Evolutionary conservation across 495 filamentous ascomycete species (phyloP).

Genomic region (Rhypophila decipiens): DNA sequence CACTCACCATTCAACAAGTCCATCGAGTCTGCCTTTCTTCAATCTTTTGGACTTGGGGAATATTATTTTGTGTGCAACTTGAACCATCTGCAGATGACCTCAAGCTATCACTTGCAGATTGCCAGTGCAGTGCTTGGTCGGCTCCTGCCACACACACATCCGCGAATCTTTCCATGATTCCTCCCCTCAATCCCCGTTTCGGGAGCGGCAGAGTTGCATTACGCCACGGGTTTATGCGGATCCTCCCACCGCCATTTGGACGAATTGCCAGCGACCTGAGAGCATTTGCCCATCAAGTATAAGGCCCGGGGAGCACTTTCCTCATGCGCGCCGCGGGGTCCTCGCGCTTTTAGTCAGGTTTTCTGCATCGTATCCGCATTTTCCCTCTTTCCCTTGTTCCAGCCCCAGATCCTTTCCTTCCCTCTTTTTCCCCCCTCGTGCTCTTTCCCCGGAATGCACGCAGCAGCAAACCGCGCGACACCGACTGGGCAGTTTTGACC

Average conservation of each 20-base stretch:
- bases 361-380: background rate
- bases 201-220: background rate
- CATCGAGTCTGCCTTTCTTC: too few species aligned
- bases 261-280: conserved; percentile 1
- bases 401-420: background rate
- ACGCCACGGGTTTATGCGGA: background rate
- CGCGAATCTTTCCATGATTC: background rate
- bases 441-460: too few species aligned
- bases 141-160: too few species aligned
- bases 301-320: conserved; percentile 2
- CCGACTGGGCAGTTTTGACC: background rate
- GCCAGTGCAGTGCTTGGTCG: too few species aligned
- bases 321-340: conserved; percentile 1
- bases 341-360: conserved; percentile 2
- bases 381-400: background rate
- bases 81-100: too few species aligned
- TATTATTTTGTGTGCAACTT: too few species aligned
- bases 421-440: too few species aligned
- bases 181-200: background rate
- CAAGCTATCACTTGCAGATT: too few species aligned
- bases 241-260: conserved; percentile 1
- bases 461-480: background rate
- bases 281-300: background rate
- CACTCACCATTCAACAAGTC: too few species aligned
- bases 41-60: too few species aligned